Evolutionary conservation across 2,329 filamentous ascomycete genomes (phyloP).

Genomic region (Diaporthe caulivora): DNA sequence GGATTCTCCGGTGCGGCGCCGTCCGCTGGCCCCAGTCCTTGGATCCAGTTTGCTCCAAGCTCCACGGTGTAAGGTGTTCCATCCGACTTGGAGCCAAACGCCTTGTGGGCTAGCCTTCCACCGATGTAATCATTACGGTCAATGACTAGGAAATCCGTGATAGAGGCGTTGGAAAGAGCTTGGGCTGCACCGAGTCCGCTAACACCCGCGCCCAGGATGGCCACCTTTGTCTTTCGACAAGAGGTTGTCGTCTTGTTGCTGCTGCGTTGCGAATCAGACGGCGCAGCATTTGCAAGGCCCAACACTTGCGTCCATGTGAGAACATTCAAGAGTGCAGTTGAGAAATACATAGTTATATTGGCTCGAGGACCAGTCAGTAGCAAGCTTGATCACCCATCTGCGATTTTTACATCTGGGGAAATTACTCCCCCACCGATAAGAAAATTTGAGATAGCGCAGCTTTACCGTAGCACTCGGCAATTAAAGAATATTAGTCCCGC

Average conservation of each 20-base stretch:
- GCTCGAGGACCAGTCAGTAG: not conserved
- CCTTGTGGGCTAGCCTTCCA: constrained; percentile 69
- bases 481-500: not conserved
- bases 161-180: constrained; percentile 69
- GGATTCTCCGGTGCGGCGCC: constrained; percentile 65
- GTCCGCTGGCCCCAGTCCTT: constrained; percentile 46
- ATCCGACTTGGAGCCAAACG: constrained; percentile 64
- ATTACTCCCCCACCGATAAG: constrained; percentile 19
- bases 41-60: constrained; percentile 75
- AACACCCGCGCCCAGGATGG: constrained; percentile 68
- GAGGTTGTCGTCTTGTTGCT: not conserved
- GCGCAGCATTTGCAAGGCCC: constrained; percentile 4
- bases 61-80: constrained; percentile 71
- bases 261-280: not conserved
- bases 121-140: constrained; percentile 74
- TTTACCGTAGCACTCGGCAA: constrained; percentile 5
- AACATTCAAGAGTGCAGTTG: not conserved
- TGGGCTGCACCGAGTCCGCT: constrained; percentile 75
- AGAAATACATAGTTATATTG: constrained; percentile 5
- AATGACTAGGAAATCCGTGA: constrained; percentile 74
- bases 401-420: constrained; percentile 4
- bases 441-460: not conserved
- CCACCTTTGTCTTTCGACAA: constrained; percentile 54
- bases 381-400: not conserved
- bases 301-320: constrained; percentile 3